These are phyloP conservation scores for Talaromyces verruculosus DNA, from an alignment of 2,329 filamentous ascomycete species.

Conservation along the genomic window DNA sequence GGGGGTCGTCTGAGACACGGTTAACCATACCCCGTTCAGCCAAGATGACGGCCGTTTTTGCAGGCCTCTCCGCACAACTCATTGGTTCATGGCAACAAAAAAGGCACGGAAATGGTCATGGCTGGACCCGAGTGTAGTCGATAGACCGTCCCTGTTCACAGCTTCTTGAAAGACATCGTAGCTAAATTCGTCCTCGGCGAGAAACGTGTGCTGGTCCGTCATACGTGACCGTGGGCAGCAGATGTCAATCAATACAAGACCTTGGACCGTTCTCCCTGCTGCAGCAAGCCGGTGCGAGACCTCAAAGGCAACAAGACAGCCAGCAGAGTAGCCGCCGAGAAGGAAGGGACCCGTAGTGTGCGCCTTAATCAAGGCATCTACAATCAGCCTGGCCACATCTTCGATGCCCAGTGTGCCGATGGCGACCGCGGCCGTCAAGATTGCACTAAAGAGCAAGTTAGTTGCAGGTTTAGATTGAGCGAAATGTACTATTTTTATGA, in stretches of 20 bases:
- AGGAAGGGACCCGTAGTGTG: neutral
- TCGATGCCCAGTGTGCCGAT: neutral
- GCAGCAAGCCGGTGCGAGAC: neutral
- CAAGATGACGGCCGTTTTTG: neutral
- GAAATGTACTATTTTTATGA: neutral
- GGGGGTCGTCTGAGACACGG: neutral
- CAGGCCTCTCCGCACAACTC: neutral
- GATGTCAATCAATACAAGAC: neutral
- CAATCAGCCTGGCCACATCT: neutral
- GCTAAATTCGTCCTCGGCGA: neutral
- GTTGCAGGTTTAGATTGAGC: neutral
- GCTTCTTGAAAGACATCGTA: neutral
- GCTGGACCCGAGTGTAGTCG: neutral
- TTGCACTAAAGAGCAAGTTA: neutral
- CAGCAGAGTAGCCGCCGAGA: neutral
- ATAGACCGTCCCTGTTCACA: neutral
- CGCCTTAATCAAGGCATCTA: neutral
- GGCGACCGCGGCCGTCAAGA: neutral
- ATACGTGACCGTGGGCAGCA: neutral
- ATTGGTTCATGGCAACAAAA: neutral
- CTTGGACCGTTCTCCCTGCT: neutral
- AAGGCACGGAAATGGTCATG: neutral
- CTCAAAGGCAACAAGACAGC: neutral
- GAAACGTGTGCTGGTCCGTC: neutral
- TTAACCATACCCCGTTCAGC: neutral